These are phyloP conservation scores for Teratosphaeria viscida DNA, from an alignment of 2,329 filamentous ascomycete genomes.

Conservation along the genomic window DNA sequence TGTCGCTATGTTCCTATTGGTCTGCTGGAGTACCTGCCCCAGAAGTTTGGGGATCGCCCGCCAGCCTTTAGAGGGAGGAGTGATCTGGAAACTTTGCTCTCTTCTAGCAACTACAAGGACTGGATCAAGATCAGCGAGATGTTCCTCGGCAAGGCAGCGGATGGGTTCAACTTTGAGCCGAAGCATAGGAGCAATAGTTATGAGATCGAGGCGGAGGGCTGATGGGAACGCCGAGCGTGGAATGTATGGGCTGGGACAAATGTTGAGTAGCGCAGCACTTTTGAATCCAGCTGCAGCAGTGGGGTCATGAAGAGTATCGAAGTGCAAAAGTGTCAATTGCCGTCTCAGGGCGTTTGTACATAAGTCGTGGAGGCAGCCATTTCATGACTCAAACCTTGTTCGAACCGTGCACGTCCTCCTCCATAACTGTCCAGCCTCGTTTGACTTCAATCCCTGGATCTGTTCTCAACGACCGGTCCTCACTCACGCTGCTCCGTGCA, in stretches of 20 bases:
- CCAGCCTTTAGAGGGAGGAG: conserved; percentile 74
- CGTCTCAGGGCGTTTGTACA: not conserved
- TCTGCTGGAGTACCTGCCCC: conserved; percentile 76
- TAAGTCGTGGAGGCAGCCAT: not conserved
- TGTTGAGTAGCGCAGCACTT: too few relatives aligned
- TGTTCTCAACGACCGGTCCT: not conserved
- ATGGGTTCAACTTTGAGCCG: conserved; percentile 85
- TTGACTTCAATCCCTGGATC: not conserved
- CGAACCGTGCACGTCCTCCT: not conserved
- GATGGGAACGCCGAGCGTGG: not conserved
- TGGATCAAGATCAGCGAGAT: conserved; percentile 99
- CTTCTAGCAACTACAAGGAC: conserved; percentile 84
- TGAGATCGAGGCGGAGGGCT: conserved; percentile 65
- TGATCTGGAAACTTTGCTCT: conserved; percentile 87
- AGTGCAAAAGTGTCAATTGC: not conserved
- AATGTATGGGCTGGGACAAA: too few relatives aligned
- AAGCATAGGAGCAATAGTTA: conserved; percentile 97
- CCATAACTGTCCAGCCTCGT: not conserved
- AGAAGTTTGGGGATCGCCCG: conserved; percentile 78
- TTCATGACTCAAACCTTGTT: not conserved
- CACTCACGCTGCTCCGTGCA: not conserved
- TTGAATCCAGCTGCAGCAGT: too few relatives aligned
- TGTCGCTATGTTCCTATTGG: conserved; percentile 87
- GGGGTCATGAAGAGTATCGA: too few relatives aligned
- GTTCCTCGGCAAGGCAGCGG: conserved; percentile 86